Percentiles rank a stretch among this genome's conserved stretches.
phyloP scores from a whole-genome alignment of 495 filamentous ascomycete species.

The Penicillium samsonianum region DNA sequence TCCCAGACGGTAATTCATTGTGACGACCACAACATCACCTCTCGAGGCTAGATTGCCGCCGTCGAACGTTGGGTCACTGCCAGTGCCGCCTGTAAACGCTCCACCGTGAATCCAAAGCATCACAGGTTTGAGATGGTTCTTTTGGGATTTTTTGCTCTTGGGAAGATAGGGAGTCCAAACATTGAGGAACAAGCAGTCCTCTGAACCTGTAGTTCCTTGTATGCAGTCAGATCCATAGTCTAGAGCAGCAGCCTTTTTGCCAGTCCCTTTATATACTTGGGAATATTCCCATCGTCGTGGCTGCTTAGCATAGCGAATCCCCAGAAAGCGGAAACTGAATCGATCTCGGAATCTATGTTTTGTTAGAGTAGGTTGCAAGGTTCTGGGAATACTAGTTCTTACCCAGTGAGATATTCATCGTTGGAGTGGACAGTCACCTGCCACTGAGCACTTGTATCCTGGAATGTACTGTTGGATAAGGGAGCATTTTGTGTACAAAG shows the following conservation, averaged over 20 bases:
- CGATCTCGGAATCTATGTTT: slow-evolving; percentile 27
- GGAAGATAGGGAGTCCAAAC: slow-evolving; percentile 52
- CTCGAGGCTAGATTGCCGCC: slow-evolving; percentile 45
- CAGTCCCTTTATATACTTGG: slow-evolving; percentile 18
- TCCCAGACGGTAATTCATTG: slow-evolving; percentile 44
- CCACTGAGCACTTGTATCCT: slow-evolving; percentile 22
- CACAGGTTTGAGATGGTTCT: slow-evolving; percentile 38
- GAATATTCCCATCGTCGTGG: slow-evolving; percentile 28
- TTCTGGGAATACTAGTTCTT: background rate
- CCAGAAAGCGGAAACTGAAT: slow-evolving; percentile 27
- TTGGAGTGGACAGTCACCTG: slow-evolving; percentile 24
- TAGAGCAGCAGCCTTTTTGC: slow-evolving; percentile 19
- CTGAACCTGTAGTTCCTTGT: slow-evolving; percentile 24
- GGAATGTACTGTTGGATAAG: slow-evolving; percentile 14
- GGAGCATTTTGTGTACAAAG: slow-evolving; percentile 27
- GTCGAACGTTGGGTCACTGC: slow-evolving; percentile 39
- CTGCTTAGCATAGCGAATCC: slow-evolving; percentile 25
- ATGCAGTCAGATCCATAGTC: slow-evolving; percentile 23
- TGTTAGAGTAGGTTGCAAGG: background rate
- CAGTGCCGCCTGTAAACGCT: slow-evolving; percentile 44
- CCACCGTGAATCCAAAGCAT: slow-evolving; percentile 53
- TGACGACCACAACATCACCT: slow-evolving; percentile 50
- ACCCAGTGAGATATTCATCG: slow-evolving; percentile 25
- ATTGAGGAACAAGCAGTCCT: slow-evolving; percentile 46
- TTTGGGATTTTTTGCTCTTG: slow-evolving; percentile 21